A percentile compares a stretch with the other conserved stretches of the same genome.
These are phyloP conservation scores for Thermomucor indicae-seudaticae DNA, from an alignment of 371 early-diverging fungal species.

Conservation along the genomic window DNA sequence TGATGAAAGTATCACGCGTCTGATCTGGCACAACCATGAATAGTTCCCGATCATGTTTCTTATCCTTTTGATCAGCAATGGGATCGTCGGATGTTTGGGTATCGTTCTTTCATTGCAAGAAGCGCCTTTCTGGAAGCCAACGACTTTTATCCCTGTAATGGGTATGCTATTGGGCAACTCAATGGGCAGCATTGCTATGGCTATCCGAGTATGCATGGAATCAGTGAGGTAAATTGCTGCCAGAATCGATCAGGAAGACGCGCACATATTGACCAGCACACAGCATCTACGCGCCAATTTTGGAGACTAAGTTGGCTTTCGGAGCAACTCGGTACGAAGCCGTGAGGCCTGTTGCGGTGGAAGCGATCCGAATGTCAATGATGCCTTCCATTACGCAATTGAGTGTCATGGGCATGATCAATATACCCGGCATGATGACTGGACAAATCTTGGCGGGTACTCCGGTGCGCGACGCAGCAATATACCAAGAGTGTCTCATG, in stretches of 20 bases:
- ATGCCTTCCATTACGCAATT: slow-evolving; percentile 82
- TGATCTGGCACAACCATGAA: no score
- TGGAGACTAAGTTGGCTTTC: slow-evolving; percentile 59
- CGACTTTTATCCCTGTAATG: slow-evolving; percentile 79
- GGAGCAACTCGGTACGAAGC: slow-evolving; percentile 90
- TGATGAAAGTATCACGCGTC: not conserved
- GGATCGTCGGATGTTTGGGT: not conserved
- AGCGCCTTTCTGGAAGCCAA: slow-evolving; percentile 69
- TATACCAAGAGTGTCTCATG: slow-evolving; percentile 80
- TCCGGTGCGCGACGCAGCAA: slow-evolving; percentile 71
- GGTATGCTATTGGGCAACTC: slow-evolving; percentile 87
- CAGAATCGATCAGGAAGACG: not conserved
- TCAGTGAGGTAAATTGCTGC: slow-evolving; percentile 34
- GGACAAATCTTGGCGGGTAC: slow-evolving; percentile 88
- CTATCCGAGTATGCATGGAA: slow-evolving; percentile 61
- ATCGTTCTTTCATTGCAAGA: slow-evolving; percentile 48
- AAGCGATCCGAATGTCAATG: slow-evolving; percentile 73
- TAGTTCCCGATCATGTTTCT: not conserved
- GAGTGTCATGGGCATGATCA: slow-evolving; percentile 81
- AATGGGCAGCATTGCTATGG: slow-evolving; percentile 82
- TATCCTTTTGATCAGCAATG: not conserved
- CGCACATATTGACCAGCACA: slow-evolving; percentile 36
- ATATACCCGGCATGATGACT: slow-evolving; percentile 89
- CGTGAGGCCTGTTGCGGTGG: slow-evolving; percentile 63
- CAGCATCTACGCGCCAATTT: slow-evolving; percentile 1